phyloP scores from a whole-genome alignment of 2,329 filamentous ascomycete genomes.

The Penicillium sp. region DNA sequence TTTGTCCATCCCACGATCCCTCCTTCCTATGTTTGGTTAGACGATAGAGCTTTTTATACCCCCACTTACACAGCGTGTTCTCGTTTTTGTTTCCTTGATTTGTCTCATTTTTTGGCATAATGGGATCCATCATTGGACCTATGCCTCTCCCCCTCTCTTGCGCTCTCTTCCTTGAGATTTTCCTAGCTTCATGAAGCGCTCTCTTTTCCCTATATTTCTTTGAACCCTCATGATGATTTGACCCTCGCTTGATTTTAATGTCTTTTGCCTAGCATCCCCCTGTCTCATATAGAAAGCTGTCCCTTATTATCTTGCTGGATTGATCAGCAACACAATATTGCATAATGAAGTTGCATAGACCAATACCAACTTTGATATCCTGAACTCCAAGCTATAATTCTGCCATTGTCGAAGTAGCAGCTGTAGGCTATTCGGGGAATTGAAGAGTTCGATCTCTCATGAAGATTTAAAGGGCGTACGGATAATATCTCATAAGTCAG shows the following conservation, averaged over 20 bases:
- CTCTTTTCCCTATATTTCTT: conserved; percentile 10
- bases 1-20: conserved; percentile 14
- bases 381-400: too few relatives aligned
- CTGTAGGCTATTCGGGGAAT: too few relatives aligned
- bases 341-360: conserved; percentile 7
- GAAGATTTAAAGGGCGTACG: too few relatives aligned
- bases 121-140: neutral
- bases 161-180: neutral
- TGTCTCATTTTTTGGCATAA: neutral
- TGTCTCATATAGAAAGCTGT: conserved; percentile 7
- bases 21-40: conserved; percentile 17
- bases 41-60: conserved; percentile 29
- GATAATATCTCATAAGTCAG: too few relatives aligned
- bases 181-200: conserved; percentile 1
- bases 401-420: too few relatives aligned
- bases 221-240: neutral
- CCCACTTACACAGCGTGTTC: conserved; percentile 17
- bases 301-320: conserved; percentile 2
- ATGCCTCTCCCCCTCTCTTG: neutral
- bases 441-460: too few relatives aligned
- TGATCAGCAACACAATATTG: conserved; percentile 4
- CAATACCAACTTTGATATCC: neutral
- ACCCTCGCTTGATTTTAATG: conserved; percentile 7
- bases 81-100: conserved; percentile 4
- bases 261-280: neutral